phyloP scores from a whole-genome alignment of 768 basidiomycete species.

The Tylopilus cervinicoccineus region DNA sequence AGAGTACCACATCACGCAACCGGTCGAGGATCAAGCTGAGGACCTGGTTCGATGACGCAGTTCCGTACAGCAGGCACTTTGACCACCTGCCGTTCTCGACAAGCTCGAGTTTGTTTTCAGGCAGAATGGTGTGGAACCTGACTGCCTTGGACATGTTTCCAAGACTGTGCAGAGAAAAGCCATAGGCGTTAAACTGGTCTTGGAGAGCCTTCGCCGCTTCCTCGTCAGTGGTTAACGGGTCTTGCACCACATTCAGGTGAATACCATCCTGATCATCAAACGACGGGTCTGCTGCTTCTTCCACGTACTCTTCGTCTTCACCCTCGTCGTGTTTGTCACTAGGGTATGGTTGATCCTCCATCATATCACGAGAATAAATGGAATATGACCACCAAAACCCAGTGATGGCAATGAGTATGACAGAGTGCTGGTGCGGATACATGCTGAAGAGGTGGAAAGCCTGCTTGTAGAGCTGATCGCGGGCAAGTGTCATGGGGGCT shows the following conservation, averaged over 20 bases:
- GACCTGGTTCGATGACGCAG: neutral
- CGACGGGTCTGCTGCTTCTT: neutral
- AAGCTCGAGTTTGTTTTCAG: neutral
- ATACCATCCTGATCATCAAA: neutral
- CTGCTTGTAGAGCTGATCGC: neutral
- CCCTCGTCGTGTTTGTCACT: neutral
- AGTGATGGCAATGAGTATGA: neutral
- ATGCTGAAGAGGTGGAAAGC: neutral
- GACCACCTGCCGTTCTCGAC: neutral
- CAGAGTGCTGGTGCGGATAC: neutral
- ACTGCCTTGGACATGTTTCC: neutral
- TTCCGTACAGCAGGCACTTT: neutral
- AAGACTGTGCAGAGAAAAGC: neutral
- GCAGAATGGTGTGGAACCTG: neutral
- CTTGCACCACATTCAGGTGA: neutral
- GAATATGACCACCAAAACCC: neutral
- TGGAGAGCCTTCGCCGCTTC: neutral
- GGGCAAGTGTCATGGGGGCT: neutral
- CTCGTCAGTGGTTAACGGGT: neutral
- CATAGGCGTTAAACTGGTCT: neutral
- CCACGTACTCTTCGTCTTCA: neutral
- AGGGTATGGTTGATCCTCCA: neutral
- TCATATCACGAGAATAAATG: neutral
- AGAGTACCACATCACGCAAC: neutral
- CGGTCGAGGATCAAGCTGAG: neutral